Conservation (phyloP, 495 filamentous ascomycete species). For the Baudoinia panamericana region DNA sequence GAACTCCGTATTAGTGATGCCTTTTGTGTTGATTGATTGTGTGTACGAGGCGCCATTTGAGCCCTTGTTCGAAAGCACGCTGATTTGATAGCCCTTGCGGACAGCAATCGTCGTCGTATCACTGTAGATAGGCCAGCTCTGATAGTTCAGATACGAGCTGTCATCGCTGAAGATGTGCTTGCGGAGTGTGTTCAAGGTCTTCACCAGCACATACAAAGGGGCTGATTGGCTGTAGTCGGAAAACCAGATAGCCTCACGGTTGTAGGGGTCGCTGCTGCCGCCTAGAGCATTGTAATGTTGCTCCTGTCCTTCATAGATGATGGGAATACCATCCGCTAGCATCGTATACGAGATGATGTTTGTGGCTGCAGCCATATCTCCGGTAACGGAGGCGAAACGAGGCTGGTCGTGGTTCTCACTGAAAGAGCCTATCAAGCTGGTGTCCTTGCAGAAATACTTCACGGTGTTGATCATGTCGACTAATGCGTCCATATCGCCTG, state of each 20-base stretch:
- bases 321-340: conserved; percentile 55
- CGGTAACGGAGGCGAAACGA: conserved; percentile 22
- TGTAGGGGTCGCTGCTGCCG: conserved; percentile 44
- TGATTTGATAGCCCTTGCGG: conserved; percentile 56
- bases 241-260: conserved; percentile 67
- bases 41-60: conserved; percentile 32
- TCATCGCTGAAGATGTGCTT: conserved; percentile 40
- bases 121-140: conserved; percentile 43
- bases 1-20: conserved; percentile 25
- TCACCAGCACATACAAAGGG: conserved; percentile 47
- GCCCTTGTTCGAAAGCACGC: conserved; percentile 49
- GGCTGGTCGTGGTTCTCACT: conserved; percentile 64
- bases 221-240: conserved; percentile 46
- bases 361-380: conserved; percentile 41
- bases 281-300: conserved; percentile 41
- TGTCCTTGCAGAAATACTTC: conserved; percentile 41
- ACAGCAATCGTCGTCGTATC: conserved; percentile 46
- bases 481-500: conserved; percentile 17
- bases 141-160: conserved; percentile 37
- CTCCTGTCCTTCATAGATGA: conserved; percentile 61
- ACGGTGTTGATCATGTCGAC: conserved; percentile 20
- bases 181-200: conserved; percentile 46
- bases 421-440: conserved; percentile 58
- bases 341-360: conserved; percentile 62
- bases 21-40: conserved; percentile 35